phyloP scores from a whole-genome alignment of 148 eudicot species.

The Nepenthes mirabilis region DNA sequence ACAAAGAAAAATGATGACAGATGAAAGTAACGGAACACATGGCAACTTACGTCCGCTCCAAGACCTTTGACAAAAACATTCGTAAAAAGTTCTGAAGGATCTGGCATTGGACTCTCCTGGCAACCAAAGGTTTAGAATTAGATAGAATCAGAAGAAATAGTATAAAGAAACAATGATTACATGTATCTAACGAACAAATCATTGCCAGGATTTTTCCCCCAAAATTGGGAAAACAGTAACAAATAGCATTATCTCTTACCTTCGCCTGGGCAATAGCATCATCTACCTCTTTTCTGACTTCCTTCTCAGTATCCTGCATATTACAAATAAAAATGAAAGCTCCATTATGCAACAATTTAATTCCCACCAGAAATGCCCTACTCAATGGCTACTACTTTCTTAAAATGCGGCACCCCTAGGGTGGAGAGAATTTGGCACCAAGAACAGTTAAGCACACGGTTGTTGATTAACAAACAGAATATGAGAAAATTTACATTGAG shows the following conservation, averaged over 20 bases:
- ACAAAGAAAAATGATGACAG: background rate
- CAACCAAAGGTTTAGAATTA: background rate
- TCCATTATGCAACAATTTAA: background rate
- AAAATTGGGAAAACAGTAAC: too few relatives aligned
- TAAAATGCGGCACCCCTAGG: background rate
- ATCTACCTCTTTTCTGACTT: conserved; percentile 42
- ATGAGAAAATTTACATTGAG: too few relatives aligned
- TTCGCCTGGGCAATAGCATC: conserved; percentile 50
- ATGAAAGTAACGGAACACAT: background rate
- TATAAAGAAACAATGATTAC: too few relatives aligned
- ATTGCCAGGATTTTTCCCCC: background rate
- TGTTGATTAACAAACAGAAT: too few relatives aligned
- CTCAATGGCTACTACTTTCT: background rate
- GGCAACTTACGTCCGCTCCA: conserved; percentile 59
- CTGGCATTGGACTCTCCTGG: conserved; percentile 95
- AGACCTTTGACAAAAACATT: conserved; percentile 76
- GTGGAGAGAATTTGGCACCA: background rate
- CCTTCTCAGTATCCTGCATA: conserved; percentile 42
- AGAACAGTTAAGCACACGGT: background rate
- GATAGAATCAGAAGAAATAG: background rate
- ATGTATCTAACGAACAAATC: background rate
- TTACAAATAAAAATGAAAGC: conserved; percentile 3
- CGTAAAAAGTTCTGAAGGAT: conserved; percentile 65
- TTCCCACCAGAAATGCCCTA: background rate
- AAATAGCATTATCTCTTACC: conserved; percentile 16